Evolutionary conservation across 2,329 filamentous ascomycete species (phyloP).

Genomic region (Ascocoryne sarcoides): DNA sequence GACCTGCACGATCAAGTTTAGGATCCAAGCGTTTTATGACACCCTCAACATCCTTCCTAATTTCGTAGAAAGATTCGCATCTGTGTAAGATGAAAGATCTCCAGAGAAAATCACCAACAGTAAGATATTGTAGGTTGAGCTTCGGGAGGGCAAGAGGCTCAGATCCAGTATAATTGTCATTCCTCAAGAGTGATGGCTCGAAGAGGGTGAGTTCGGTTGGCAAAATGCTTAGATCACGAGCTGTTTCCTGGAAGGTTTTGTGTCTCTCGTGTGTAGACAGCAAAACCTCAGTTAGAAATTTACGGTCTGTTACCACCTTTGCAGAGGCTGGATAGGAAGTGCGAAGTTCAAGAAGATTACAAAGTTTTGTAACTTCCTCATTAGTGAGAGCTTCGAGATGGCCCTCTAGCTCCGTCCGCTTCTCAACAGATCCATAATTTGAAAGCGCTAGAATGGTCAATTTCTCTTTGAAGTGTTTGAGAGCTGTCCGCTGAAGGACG

Average conservation of each 20-base stretch:
- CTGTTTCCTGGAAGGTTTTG: conserved; percentile 72
- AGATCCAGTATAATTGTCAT: conserved; percentile 81
- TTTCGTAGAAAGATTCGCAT: conserved; percentile 86
- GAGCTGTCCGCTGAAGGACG: conserved; percentile 67
- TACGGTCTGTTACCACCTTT: conserved; percentile 53
- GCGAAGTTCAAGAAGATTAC: conserved; percentile 64
- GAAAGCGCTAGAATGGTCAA: conserved; percentile 84
- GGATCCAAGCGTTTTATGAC: conserved; percentile 73
- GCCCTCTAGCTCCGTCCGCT: conserved; percentile 66
- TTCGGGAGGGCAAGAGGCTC: conserved; percentile 86
- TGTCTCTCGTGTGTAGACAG: conserved; percentile 67
- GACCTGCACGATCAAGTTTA: conserved; percentile 52
- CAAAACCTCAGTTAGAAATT: conserved; percentile 62
- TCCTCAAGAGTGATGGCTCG: conserved; percentile 66
- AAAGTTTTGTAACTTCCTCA: conserved; percentile 62
- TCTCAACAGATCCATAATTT: conserved; percentile 83
- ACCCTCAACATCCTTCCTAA: conserved; percentile 82
- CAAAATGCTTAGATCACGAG: conserved; percentile 62
- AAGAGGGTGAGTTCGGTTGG: conserved; percentile 80
- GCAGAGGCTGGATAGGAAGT: conserved; percentile 71
- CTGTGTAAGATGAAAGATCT: conserved; percentile 82
- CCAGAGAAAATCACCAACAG: conserved; percentile 95
- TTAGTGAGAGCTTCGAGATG: conserved; percentile 68
- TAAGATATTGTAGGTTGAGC: conserved; percentile 89
- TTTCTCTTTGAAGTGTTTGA: conserved; percentile 82